Evolutionary conservation across 2,329 filamentous ascomycete species (phyloP).

Genomic region (Helicocarpus griseus): DNA sequence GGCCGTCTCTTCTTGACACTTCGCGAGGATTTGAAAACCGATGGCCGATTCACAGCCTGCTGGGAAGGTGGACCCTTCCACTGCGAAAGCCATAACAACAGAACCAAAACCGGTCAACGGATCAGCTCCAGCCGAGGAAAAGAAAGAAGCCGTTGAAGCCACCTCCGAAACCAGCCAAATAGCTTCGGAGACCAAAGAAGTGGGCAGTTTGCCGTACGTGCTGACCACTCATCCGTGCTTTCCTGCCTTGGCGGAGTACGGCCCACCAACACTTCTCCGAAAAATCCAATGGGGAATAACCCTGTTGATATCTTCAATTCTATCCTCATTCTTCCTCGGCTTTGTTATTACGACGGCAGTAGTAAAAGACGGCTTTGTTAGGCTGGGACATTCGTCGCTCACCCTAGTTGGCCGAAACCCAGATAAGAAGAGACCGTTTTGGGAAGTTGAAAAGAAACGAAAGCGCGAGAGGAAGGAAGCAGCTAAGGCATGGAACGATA

Average conservation of each 20-base stretch:
- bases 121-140: background rate
- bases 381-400: slow-evolving; percentile 42
- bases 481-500: slow-evolving; percentile 52
- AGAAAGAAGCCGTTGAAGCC: background rate
- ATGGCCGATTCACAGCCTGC: background rate
- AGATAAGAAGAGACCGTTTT: slow-evolving; percentile 55
- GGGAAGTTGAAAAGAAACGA: slow-evolving; percentile 59
- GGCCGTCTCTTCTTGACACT: background rate
- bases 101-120: background rate
- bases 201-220: background rate
- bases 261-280: slow-evolving; percentile 58
- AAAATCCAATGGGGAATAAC: slow-evolving; percentile 58
- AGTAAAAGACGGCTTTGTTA: slow-evolving; percentile 53
- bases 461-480: slow-evolving; percentile 47
- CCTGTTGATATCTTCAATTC: slow-evolving; percentile 57
- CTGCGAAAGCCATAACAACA: background rate
- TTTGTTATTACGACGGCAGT: slow-evolving; percentile 67
- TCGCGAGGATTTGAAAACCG: no score
- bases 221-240: slow-evolving; percentile 76
- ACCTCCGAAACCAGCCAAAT: background rate
- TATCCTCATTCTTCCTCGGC: slow-evolving; percentile 67
- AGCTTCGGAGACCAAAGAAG: no score
- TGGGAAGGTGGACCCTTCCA: background rate
- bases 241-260: slow-evolving; percentile 72
- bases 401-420: slow-evolving; percentile 52